These are phyloP conservation scores for Kernera saxatilis DNA, from an alignment of 345 rosid genomes.

Conservation along the genomic window DNA sequence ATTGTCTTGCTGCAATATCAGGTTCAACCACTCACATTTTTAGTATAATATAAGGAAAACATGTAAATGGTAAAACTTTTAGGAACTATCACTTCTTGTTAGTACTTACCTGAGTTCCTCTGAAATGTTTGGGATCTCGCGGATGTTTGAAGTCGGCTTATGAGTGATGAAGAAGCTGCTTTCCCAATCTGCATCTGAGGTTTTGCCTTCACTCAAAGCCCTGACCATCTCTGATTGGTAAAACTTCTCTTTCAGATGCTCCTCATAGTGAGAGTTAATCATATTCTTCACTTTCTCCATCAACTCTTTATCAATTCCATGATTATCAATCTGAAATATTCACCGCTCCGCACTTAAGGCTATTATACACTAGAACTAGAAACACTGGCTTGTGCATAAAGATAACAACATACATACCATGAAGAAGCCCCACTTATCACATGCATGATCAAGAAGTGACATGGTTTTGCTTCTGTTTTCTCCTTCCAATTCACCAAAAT, in stretches of 20 bases:
- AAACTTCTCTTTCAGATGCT: slow-evolving; percentile 52
- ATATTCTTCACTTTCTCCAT: slow-evolving; percentile 76
- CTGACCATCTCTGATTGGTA: slow-evolving; percentile 65
- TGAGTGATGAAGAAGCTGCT: slow-evolving; percentile 76
- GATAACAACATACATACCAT: slow-evolving; percentile 40
- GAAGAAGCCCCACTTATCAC: slow-evolving; percentile 85
- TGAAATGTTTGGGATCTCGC: slow-evolving; percentile 48
- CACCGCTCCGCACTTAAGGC: neutral
- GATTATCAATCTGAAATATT: slow-evolving; percentile 70
- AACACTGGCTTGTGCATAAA: neutral
- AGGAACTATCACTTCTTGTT: neutral
- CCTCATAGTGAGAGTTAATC: slow-evolving; percentile 65
- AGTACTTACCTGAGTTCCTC: slow-evolving; percentile 51
- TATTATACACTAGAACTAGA: neutral
- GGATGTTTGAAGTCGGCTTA: slow-evolving; percentile 58
- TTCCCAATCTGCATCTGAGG: slow-evolving; percentile 74
- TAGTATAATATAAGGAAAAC: neutral
- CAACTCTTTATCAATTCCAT: slow-evolving; percentile 56
- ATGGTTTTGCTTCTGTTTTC: slow-evolving; percentile 55
- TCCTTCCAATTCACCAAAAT: slow-evolving; percentile 60
- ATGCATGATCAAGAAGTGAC: slow-evolving; percentile 72
- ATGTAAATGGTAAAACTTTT: neutral
- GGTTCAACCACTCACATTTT: neutral
- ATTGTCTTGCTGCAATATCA: slow-evolving; percentile 52
- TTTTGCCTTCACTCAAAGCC: slow-evolving; percentile 35